phyloP scores from a whole-genome alignment of 1,284 basidiomycete genomes.

The Ustilago vetiveriae region DNA sequence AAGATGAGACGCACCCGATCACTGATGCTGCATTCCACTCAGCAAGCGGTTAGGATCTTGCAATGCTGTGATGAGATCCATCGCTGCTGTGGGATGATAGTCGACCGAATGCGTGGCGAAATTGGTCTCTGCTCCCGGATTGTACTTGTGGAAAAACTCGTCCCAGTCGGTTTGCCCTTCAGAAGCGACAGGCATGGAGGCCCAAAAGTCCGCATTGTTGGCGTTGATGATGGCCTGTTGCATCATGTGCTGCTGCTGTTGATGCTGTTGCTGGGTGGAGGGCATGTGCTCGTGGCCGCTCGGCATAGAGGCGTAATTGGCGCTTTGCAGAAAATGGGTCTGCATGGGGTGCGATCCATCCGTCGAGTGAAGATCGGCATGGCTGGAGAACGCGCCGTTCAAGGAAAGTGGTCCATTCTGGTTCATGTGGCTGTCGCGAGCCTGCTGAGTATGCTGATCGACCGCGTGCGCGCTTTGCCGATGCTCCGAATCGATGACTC shows the following conservation, averaged over 20 bases:
- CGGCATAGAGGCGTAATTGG: not conserved
- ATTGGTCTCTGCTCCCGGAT: constrained; percentile 4
- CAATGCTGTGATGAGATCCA: constrained; percentile 40
- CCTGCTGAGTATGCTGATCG: not conserved
- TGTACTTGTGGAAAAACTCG: constrained; percentile 36
- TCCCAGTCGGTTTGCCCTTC: constrained; percentile 39
- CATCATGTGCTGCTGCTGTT: constrained; percentile 9
- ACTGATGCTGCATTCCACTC: constrained; percentile 9
- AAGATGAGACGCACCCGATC: no score
- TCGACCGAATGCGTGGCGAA: constrained; percentile 6
- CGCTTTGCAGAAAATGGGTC: constrained; percentile 1
- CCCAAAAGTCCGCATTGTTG: constrained; percentile 38
- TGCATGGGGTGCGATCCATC: not conserved
- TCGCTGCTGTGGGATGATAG: constrained; percentile 31
- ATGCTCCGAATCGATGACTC: not conserved
- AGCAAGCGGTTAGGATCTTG: constrained; percentile 43
- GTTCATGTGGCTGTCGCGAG: not conserved
- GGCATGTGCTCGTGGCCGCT: constrained; percentile 4
- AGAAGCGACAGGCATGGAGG: constrained; percentile 38
- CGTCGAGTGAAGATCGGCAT: no score
- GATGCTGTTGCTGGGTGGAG: not conserved
- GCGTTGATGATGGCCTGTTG: constrained; percentile 30
- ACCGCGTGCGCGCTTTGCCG: not conserved
- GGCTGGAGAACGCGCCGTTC: not conserved
- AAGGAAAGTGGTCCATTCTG: not conserved